phyloP scores from a whole-genome alignment of 352 stramenopile genomes.

The Discostella stelligera region DNA sequence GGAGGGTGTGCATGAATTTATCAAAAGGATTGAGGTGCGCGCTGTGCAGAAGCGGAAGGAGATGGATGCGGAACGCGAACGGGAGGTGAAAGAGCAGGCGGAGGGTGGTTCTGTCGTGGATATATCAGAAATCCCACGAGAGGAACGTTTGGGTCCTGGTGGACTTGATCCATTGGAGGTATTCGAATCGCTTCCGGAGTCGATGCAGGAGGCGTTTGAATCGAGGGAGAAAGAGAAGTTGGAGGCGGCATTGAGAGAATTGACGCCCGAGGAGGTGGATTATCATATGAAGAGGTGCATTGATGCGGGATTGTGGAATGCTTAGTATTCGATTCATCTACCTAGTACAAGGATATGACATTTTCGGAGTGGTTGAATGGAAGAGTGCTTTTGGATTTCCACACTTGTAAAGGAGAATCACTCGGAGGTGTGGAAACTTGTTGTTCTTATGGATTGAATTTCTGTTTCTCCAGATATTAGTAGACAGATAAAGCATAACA shows the following conservation, averaged over 20 bases:
- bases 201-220: conserved; percentile 88
- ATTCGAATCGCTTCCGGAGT: conserved; percentile 83
- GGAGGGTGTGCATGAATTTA: conserved; percentile 81
- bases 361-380: too few relatives aligned
- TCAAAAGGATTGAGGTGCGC: conserved; percentile 84
- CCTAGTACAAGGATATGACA: too few relatives aligned
- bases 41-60: conserved; percentile 86
- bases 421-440: too few relatives aligned
- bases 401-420: too few relatives aligned
- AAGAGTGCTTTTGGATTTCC: too few relatives aligned
- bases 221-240: conserved; percentile 81
- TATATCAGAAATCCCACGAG: conserved; percentile 65
- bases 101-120: conserved; percentile 49
- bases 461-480: too few relatives aligned
- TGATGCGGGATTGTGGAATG: conserved; percentile 85
- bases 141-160: conserved; percentile 85
- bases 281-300: conserved; percentile 88
- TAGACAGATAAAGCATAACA: too few relatives aligned
- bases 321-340: conserved; percentile 6
- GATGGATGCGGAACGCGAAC: conserved; percentile 76
- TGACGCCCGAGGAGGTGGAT: conserved; percentile 81
- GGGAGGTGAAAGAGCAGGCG: conserved; percentile 39
- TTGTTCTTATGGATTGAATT: too few relatives aligned
- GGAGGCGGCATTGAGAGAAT: conserved; percentile 74
- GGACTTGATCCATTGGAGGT: conserved; percentile 88